Percentiles rank a stretch among this genome's conserved stretches.
Conservation (phyloP, 164 flowering plant species). For the Tetrastigma voinierianum region DNA sequence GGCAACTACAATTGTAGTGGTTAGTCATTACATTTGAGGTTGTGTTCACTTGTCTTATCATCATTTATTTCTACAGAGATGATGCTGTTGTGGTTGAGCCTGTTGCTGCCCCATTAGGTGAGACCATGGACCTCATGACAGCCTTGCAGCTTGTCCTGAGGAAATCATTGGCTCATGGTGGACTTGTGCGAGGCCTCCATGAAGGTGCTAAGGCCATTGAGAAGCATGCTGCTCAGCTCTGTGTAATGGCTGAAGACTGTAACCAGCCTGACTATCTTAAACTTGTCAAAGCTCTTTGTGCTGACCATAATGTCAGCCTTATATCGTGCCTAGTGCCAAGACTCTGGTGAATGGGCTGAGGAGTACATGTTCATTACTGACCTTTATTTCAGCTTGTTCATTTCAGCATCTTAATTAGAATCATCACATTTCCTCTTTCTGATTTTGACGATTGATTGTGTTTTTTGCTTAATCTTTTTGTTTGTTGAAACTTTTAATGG, state of each 20-base stretch:
- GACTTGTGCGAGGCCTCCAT: constrained; percentile 71
- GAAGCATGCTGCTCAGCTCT: constrained; percentile 76
- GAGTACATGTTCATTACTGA: constrained; percentile 22
- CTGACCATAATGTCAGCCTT: constrained; percentile 65
- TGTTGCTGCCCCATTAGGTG: constrained; percentile 16
- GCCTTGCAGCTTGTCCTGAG: constrained; percentile 48
- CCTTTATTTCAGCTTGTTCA: background rate
- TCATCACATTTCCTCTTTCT: background rate
- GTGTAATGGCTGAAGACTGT: constrained; percentile 81
- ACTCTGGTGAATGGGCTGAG: constrained; percentile 87
- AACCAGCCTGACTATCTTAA: constrained; percentile 75
- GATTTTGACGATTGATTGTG: background rate
- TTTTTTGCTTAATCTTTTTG: background rate
- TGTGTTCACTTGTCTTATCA: no score
- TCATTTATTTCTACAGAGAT: constrained; percentile 17
- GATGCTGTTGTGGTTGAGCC: constrained; percentile 23
- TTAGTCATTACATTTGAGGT: no score
- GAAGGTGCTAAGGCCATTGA: constrained; percentile 80
- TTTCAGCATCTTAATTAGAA: background rate
- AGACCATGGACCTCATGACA: constrained; percentile 31
- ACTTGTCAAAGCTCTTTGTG: constrained; percentile 72
- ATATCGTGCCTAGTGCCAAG: constrained; percentile 75
- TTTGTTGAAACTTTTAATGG: background rate
- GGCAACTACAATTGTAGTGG: no score
- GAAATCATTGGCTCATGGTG: constrained; percentile 74